These are phyloP conservation scores for Phoenix roebelenii DNA, from an alignment of 176 grass and related monocot species.

Conservation along the genomic window DNA sequence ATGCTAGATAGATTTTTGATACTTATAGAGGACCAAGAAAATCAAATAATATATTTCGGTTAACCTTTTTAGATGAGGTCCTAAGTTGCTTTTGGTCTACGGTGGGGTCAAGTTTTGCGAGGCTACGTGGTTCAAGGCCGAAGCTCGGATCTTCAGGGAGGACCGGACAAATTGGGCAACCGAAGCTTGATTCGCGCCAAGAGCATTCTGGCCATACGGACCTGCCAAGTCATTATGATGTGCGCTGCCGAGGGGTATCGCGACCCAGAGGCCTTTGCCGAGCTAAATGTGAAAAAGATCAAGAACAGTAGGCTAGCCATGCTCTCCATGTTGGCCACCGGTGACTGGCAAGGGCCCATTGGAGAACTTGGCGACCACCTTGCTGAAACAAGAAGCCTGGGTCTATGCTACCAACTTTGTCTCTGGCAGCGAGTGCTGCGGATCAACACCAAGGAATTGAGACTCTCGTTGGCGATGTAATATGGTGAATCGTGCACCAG, in stretches of 20 bases:
- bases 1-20: too few species aligned
- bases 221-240: not conserved
- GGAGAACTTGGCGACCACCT: conserved; percentile 38
- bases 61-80: too few species aligned
- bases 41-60: too few species aligned
- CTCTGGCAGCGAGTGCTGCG: conserved; percentile 13
- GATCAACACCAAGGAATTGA: not conserved
- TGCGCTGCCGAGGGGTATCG: not conserved
- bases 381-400: conserved; percentile 12
- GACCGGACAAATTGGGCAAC: conserved; percentile 3
- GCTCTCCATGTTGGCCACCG: conserved; percentile 8
- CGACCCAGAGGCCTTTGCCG: conserved; percentile 22
- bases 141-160: not conserved
- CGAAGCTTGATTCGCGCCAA: conserved; percentile 1
- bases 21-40: too few species aligned
- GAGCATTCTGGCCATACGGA: conserved; percentile 9
- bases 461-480: not conserved
- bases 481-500: not conserved
- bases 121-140: conserved; percentile 4
- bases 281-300: conserved; percentile 39
- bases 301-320: not conserved
- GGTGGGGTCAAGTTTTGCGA: not conserved
- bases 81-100: not conserved
- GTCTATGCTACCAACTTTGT: conserved; percentile 34
- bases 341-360: conserved; percentile 29